These are phyloP conservation scores for Erysiphe pisi DNA, from an alignment of 2,329 filamentous ascomycete genomes.

Conservation along the genomic window DNA sequence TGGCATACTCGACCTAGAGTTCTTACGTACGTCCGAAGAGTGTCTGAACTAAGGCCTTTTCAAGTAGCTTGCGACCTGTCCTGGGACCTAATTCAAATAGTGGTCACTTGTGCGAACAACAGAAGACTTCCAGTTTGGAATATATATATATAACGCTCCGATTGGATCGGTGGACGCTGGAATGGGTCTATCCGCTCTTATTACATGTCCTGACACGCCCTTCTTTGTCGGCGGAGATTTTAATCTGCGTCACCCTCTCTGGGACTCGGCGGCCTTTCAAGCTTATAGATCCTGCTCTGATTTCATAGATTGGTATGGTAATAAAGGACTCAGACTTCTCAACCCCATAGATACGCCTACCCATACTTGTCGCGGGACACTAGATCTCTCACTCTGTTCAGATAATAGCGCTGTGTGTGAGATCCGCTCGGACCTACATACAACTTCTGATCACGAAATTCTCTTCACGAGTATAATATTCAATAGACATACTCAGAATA, in stretches of 20 bases:
- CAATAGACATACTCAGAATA: background rate
- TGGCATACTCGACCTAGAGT: background rate
- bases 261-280: no score
- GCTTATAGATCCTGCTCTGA: no score
- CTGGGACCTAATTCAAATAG: background rate
- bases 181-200: background rate
- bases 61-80: background rate
- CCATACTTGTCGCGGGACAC: background rate
- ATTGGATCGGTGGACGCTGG: background rate
- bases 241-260: no score
- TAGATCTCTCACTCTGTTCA: background rate
- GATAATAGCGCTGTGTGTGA: background rate
- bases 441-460: slow-evolving; percentile 17
- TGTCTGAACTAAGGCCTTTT: background rate
- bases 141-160: background rate
- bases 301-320: no score
- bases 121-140: background rate
- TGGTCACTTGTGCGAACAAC: background rate
- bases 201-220: background rate
- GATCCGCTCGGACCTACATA: background rate
- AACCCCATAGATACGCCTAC: background rate
- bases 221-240: no score
- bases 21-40: background rate
- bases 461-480: background rate
- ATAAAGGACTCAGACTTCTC: no score